These are phyloP conservation scores for Botryotinia narcissicola DNA, from an alignment of 2,329 filamentous ascomycete genomes.

Conservation along the genomic window DNA sequence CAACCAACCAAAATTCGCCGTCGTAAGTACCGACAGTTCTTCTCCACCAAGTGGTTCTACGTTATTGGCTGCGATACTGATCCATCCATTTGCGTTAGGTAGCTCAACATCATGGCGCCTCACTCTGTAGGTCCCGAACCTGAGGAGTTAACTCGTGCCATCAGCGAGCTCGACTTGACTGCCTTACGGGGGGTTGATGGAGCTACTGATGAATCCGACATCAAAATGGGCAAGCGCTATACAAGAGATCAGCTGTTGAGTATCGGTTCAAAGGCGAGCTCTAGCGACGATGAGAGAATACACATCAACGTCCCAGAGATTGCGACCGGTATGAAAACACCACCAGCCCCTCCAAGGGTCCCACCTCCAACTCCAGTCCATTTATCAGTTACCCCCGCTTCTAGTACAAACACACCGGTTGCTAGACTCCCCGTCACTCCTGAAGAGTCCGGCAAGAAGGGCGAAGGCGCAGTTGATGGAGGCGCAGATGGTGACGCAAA, in stretches of 20 bases:
- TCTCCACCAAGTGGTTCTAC: not conserved
- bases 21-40: not conserved
- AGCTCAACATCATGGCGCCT: conserved; percentile 13
- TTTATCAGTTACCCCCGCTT: conserved; percentile 11
- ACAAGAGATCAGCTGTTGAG: conserved; percentile 28
- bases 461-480: conserved; percentile 3
- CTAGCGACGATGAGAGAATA: not conserved
- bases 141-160: conserved; percentile 29
- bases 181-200: conserved; percentile 21
- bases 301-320: conserved; percentile 8
- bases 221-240: conserved; percentile 22
- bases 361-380: conserved; percentile 21
- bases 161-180: conserved; percentile 33
- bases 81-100: not conserved
- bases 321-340: conserved; percentile 11
- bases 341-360: conserved; percentile 20
- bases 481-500: conserved; percentile 1
- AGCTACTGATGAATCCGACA: not conserved
- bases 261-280: conserved; percentile 17
- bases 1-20: not conserved
- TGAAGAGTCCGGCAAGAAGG: not conserved
- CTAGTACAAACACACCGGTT: conserved; percentile 11
- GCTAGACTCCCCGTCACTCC: conserved; percentile 8
- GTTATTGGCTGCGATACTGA: conserved; percentile 7
- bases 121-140: conserved; percentile 21